phyloP scores from a whole-genome alignment of 345 rosid species.

The Pistacia atlantica region DNA sequence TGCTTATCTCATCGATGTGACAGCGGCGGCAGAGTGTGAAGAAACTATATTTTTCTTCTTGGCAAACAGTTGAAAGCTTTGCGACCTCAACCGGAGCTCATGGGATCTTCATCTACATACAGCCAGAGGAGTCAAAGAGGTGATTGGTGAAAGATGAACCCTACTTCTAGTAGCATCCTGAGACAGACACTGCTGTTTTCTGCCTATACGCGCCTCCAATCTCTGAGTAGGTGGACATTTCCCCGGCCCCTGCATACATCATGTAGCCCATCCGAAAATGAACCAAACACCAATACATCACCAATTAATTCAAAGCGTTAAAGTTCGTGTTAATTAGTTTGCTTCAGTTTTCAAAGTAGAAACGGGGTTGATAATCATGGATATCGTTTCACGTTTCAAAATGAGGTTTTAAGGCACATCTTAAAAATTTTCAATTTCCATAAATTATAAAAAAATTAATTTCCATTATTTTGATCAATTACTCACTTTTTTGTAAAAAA shows the following conservation, averaged over 20 bases:
- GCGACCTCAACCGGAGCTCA: slow-evolving; percentile 62
- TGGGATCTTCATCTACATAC: slow-evolving; percentile 37
- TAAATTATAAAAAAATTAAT: too few relatives aligned
- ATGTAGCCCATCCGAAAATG: slow-evolving; percentile 57
- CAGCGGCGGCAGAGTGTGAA: slow-evolving; percentile 96
- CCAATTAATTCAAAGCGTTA: slow-evolving; percentile 43
- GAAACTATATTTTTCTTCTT: slow-evolving; percentile 78
- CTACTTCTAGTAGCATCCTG: slow-evolving; percentile 37
- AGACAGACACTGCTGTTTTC: slow-evolving; percentile 34
- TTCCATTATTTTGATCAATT: too few relatives aligned
- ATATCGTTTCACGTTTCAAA: too few relatives aligned
- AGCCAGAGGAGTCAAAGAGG: slow-evolving; percentile 48
- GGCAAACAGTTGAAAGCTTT: slow-evolving; percentile 83
- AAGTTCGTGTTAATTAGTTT: too few relatives aligned
- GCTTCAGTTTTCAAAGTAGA: too few relatives aligned
- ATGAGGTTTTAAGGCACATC: too few relatives aligned
- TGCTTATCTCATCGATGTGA: slow-evolving; percentile 41
- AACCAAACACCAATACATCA: slow-evolving; percentile 47
- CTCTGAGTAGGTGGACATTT: slow-evolving; percentile 42
- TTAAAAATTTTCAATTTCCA: too few relatives aligned
- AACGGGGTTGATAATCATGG: too few relatives aligned
- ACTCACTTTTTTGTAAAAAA: too few relatives aligned
- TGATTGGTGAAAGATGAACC: slow-evolving; percentile 45
- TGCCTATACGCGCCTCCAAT: slow-evolving; percentile 5
- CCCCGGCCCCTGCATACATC: slow-evolving; percentile 28